Evolutionary conservation across 2,329 filamentous ascomycete species (phyloP), one percentile per base, ranked within the genome.

Genomic region (Colletotrichum cereale): DNA sequence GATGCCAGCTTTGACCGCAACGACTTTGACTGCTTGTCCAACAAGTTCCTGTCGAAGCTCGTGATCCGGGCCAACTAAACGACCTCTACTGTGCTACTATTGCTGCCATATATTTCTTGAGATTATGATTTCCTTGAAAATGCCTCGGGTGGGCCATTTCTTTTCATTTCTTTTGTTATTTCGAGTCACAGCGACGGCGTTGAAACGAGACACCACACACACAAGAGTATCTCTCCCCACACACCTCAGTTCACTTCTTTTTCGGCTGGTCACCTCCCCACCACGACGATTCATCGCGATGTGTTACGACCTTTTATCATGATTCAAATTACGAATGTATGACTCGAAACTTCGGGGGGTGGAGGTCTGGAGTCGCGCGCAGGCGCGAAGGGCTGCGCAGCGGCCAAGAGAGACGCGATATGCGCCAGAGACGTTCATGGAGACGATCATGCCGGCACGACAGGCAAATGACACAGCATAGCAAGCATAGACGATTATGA

Each of bases 1-100:
- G 91, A 92, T 70, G 90, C 92, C 78, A 94, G 92, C 82, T 98
- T 97, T 82, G 93, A 97, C 85, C 91, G 93, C 76, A 90, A 92
- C 77, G 94, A 98, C 85, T 98, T 98, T 80, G 96, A 98, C 85
- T 96, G 92, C 73, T 84, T 98, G 80, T 97, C 95, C 64, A 98
- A 97, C 87, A 98, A 98, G 86, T 98, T 98, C 86, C 85, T 98
- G 76, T 97, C 95, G 47, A 97, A 97, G 84, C 90, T 98, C 79
- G 95, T 98, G 81, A 97, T 98, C 82, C 94, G 96, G 77, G 93
- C 96, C 78, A 97, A 97, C 85, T 97, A 87, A 81, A 75, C 73
- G 76, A 71, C 68, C 74, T 72, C 52, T 36, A 56, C 31, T 72
- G 69, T 72, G 65, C 55, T 63, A 72, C 62, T 69, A 69, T 48